Base-by-base conservation (phyloP, 2,329 filamentous ascomycete genomes). In the Sclerotinia subarctica region DNA sequence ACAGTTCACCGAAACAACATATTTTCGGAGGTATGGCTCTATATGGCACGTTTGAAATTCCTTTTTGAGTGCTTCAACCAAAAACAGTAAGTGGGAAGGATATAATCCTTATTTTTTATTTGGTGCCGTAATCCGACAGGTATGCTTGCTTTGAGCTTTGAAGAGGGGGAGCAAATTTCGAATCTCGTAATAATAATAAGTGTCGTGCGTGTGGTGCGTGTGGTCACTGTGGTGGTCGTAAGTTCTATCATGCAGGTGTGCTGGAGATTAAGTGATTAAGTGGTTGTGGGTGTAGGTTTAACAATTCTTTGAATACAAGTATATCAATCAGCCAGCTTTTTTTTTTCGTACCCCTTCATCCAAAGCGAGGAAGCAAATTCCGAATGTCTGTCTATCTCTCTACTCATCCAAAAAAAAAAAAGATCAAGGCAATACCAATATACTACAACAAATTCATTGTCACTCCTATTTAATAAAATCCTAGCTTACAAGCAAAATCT, bases 61-160 rank as follows among this genome's bases (percentile, higher is more conserved):
- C 63, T 32, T 24, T 44, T 54, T 26, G 17, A 56, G 5, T 15
- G 53, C 26, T 29, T 29, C n/a, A 8, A n/a, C 38, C 51, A 19
- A 57, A 65, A 46, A 17, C 35, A 57, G 63, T 24, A 57, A 56
- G 38, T 15, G 49, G 24, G 10, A 56, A 65, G 51, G 63, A 57
- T 57, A 19, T 24, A 26, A 29, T 46, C 42, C 51, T 8, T 19
- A 46, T 56, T 65, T 38, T 17, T 10, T 38, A 32, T 24, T 3
- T 56, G 49, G 49, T 64, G 49, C 62, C 35, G 62, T 19, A n/a
- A 64, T 64, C 32, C 47, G 24, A 19, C 1, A 4, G 32, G 5
- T 7, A 21, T 59, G 24, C 38, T 59, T 59, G 38, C 15, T 59
- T 54, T 5, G 52, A 32, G 32, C 4, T 11, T 13, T 19, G 52